Base-by-base conservation (phyloP, 768 basidiomycete species). In the Hericium coralloides region DNA sequence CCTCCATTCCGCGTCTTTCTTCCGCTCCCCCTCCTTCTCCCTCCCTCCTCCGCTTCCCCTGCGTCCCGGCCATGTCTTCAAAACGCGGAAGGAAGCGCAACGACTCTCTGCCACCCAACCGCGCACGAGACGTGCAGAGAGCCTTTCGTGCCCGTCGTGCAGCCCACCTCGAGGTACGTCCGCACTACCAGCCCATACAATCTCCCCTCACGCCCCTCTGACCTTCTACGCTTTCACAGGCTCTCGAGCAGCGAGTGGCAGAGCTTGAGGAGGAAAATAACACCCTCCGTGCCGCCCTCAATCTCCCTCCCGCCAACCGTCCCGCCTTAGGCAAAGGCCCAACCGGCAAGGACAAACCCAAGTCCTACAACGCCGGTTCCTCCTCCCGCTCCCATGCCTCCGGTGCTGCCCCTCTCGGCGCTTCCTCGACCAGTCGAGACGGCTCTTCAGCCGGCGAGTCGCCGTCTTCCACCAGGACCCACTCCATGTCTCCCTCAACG, bases 81-180 rank as follows among this genome's bases (percentile, higher is more conserved):
- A 92, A 91, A 74, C 84, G 90, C 66, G 91, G 90, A 59, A 81
- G 90, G 66, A 92, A 92, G 66, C 77, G 89, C 68, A 87, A 89
- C 70, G 85, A 89, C 70, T 85, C 81, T 65, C 80, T 89, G 49
- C 86, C 87, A 58, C 86, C 86, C 4, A 87, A 87, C 65, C 82
- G 91, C 60, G 91, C 92, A 26, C 76, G 92, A 57, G 92, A 94
- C 65, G 89, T 93, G 17, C 92, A 95, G 68, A 74, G 92, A 66
- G 92, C 91, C 9, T 95, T 94, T 74, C 80, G 92, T 60, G 92
- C 92, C 37, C 77, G 92, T 62, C 82, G 92, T 64, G 91, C 91
- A 59, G 90, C 90, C 56, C 92, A 94, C 70, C 78, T 95, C 55
- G 81, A 87, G 76, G 89, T 89, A 60, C 63, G 75, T 72, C 51